A percentile compares a stretch with the other conserved stretches of the same genome.
phyloP scores from a whole-genome alignment of 192 early-diverging fungal species.

The Backusella australiensis region DNA sequence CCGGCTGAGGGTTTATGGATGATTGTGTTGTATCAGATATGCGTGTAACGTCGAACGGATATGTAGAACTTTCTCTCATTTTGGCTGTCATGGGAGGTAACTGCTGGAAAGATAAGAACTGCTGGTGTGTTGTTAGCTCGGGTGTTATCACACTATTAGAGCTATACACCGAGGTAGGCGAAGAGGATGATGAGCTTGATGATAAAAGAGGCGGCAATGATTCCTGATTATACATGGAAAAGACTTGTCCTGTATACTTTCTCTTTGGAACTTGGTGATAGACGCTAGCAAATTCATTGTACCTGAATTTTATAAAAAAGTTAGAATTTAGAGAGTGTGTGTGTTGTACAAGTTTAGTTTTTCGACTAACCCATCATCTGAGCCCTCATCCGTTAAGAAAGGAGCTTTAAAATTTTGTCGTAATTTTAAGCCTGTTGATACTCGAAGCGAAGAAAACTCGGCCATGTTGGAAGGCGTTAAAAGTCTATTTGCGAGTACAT shows the following conservation, averaged over 20 bases:
- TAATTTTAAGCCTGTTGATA: slow-evolving; percentile 50
- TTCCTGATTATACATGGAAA: background rate
- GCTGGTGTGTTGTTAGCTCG: background rate
- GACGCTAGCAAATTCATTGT: background rate
- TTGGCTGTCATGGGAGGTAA: slow-evolving; percentile 5
- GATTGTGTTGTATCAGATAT: slow-evolving; percentile 1
- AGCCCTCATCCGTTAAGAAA: slow-evolving; percentile 19
- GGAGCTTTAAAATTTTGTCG: slow-evolving; percentile 56
- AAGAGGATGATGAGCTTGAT: background rate
- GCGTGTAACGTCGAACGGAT: background rate
- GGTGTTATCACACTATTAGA: background rate
- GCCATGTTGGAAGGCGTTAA: slow-evolving; percentile 49
- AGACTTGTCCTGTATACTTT: slow-evolving; percentile 2
- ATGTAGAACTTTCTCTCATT: slow-evolving; percentile 4
- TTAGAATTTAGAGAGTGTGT: background rate
- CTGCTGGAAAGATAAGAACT: slow-evolving; percentile 3
- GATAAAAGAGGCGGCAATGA: background rate
- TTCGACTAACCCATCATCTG: slow-evolving; percentile 4
- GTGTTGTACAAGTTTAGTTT: background rate
- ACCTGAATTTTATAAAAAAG: background rate
- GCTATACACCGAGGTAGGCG: background rate
- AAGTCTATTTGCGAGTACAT: slow-evolving; percentile 47
- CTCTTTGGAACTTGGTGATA: background rate
- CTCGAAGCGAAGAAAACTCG: slow-evolving; percentile 48
- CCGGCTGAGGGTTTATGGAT: background rate